A percentile compares a stretch with the other conserved stretches of the same genome.
Evolutionary conservation across 495 filamentous ascomycete genomes (phyloP).

Genomic region (Penicillium roqueforti): DNA sequence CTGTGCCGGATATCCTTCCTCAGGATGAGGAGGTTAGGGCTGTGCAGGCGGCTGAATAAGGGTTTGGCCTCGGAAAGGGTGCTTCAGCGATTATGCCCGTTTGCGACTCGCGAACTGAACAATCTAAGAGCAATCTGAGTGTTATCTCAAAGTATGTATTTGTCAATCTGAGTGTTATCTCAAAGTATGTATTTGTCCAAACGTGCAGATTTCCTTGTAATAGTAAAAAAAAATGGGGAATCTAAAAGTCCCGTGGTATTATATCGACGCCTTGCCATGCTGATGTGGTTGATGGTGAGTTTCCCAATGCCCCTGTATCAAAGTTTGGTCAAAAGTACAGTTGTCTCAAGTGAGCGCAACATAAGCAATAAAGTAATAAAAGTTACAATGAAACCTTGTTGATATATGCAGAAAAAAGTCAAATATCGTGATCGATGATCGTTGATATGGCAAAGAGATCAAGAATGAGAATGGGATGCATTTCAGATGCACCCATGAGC

Average conservation of each 20-base stretch:
- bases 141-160: background rate
- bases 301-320: slow-evolving; percentile 9
- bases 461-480: slow-evolving; percentile 3
- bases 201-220: slow-evolving; percentile 12
- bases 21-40: slow-evolving; percentile 58
- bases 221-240: slow-evolving; percentile 13
- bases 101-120: background rate
- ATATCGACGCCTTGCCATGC: slow-evolving; percentile 40
- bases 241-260: slow-evolving; percentile 13
- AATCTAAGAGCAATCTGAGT: background rate
- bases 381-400: background rate
- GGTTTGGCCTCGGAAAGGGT: background rate
- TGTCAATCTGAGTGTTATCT: too few relatives aligned
- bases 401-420: slow-evolving; percentile 9
- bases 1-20: slow-evolving; percentile 57
- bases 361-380: background rate
- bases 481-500: slow-evolving; percentile 1
- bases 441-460: slow-evolving; percentile 4
- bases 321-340: slow-evolving; percentile 7
- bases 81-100: background rate
- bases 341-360: slow-evolving; percentile 8
- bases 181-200: slow-evolving; percentile 4
- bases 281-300: slow-evolving; percentile 19
- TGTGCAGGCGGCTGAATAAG: slow-evolving; percentile 35
- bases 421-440: slow-evolving; percentile 1